These are phyloP conservation scores for Neurospora pannonica DNA, from an alignment of 495 filamentous ascomycete species.

Conservation along the genomic window DNA sequence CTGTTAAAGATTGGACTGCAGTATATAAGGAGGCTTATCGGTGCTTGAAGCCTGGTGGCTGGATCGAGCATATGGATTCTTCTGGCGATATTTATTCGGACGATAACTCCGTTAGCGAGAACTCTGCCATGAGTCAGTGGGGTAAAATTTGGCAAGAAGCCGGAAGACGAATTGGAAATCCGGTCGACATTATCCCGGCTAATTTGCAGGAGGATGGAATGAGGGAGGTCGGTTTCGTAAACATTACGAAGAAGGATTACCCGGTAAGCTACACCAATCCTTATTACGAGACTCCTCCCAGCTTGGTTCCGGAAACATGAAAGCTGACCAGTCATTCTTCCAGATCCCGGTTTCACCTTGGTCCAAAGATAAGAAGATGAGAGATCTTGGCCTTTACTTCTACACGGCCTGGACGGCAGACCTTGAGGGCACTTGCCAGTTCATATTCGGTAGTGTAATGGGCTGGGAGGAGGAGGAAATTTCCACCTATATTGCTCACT, in stretches of 20 bases:
- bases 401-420: neutral
- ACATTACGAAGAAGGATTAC: neutral
- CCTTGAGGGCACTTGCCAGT: constrained; percentile 1
- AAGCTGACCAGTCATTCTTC: neutral
- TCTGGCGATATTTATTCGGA: neutral
- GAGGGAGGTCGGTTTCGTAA: constrained; percentile 16
- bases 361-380: neutral
- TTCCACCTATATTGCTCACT: constrained; percentile 9
- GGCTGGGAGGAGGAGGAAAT: constrained; percentile 15
- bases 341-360: neutral
- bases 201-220: constrained; percentile 11
- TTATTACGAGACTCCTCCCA: neutral
- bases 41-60: constrained; percentile 29
- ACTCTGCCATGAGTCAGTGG: constrained; percentile 11
- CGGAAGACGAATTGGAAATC: constrained; percentile 13
- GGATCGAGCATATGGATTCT: constrained; percentile 8
- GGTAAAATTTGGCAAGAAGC: constrained; percentile 14
- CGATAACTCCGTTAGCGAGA: neutral
- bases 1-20: constrained; percentile 41
- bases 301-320: neutral
- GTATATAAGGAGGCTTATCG: constrained; percentile 24
- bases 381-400: neutral
- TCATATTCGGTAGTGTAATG: constrained; percentile 22
- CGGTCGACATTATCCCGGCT: constrained; percentile 11
- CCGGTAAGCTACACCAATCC: neutral